phyloP scores from a whole-genome alignment of 352 stramenopile species.

The Phytophthora ohioensis region DNA sequence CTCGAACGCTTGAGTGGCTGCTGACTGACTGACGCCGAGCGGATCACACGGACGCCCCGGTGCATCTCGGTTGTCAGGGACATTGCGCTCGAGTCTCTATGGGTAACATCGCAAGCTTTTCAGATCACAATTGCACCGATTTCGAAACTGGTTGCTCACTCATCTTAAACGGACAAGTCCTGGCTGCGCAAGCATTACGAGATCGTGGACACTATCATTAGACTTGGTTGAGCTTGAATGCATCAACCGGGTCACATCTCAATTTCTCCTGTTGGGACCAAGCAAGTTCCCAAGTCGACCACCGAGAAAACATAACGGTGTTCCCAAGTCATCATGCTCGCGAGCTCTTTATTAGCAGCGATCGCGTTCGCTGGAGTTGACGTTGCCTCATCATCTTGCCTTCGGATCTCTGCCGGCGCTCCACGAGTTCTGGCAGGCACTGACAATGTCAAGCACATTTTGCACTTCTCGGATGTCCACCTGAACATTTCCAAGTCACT shows the following conservation, averaged over 20 bases:
- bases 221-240: not conserved
- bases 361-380: not conserved
- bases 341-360: not conserved
- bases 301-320: not conserved
- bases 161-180: too few relatives aligned
- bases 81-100: not conserved
- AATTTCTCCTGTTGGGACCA: not conserved
- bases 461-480: conserved; percentile 84
- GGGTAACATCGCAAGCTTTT: too few relatives aligned
- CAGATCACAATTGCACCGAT: not conserved
- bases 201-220: not conserved
- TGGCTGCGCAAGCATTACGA: too few relatives aligned
- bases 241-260: not conserved
- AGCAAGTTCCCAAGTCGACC: not conserved
- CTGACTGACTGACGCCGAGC: not conserved
- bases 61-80: not conserved
- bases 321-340: conserved; percentile 2
- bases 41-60: not conserved
- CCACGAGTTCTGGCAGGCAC: conserved; percentile 4
- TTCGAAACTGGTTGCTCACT: not conserved
- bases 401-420: conserved; percentile 7
- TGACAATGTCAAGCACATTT: conserved; percentile 53
- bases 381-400: not conserved
- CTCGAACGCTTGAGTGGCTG: not conserved
- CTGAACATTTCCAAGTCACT: conserved; percentile 66